These are phyloP conservation scores for Neoboletus subvelutipes DNA, from an alignment of 768 basidiomycete species.

Conservation along the genomic window DNA sequence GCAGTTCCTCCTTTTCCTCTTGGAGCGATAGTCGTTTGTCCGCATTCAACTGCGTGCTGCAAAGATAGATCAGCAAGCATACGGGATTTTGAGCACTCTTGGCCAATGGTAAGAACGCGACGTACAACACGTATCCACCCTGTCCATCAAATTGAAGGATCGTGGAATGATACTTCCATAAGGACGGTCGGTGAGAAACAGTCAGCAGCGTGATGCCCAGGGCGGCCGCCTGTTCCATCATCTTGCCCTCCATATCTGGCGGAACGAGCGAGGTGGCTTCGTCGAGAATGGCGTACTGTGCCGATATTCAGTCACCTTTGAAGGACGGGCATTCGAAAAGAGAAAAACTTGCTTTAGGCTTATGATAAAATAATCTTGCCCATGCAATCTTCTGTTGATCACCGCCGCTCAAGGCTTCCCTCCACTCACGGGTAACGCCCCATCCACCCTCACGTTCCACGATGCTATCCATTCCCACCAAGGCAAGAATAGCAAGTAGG, in stretches of 20 bases:
- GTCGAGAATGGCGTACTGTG: conserved; percentile 91
- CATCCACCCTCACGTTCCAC: conserved; percentile 97
- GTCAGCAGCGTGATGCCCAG: conserved; percentile 91
- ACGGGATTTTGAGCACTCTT: background rate
- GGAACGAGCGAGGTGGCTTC: conserved; percentile 96
- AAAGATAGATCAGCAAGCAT: conserved; percentile 2
- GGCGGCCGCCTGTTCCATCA: conserved; percentile 90
- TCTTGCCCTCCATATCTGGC: conserved; percentile 84
- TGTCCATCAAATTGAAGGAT: conserved; percentile 92
- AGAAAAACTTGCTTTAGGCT: conserved; percentile 66
- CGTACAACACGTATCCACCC: conserved; percentile 94
- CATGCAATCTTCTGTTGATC: conserved; percentile 98
- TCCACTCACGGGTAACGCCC: conserved; percentile 88
- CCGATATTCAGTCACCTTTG: conserved; percentile 2
- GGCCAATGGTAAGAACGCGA: conserved; percentile 13
- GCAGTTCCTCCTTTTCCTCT: conserved; percentile 90
- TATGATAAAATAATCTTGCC: conserved; percentile 95
- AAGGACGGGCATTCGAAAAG: background rate
- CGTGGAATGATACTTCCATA: conserved; percentile 90
- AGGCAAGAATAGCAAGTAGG: conserved; percentile 64
- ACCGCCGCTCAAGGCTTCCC: conserved; percentile 89
- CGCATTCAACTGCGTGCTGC: conserved; percentile 84
- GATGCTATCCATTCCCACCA: conserved; percentile 82
- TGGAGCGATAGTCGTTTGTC: conserved; percentile 88
- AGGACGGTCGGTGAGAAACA: conserved; percentile 90